These are phyloP conservation scores for Telfairia occidentalis DNA, from an alignment of 331 rosid genomes.

Conservation along the genomic window DNA sequence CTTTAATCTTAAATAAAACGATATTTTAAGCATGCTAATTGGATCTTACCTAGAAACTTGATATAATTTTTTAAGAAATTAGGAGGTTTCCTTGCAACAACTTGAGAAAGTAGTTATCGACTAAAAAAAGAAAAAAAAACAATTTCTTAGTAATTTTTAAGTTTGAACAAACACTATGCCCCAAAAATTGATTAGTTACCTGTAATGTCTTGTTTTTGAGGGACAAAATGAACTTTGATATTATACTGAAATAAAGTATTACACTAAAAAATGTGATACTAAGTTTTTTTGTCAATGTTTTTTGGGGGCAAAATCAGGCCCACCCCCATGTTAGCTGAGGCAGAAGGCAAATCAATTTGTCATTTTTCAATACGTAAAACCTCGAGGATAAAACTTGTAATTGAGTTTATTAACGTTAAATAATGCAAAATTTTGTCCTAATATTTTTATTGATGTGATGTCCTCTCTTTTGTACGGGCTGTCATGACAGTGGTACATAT, in stretches of 20 bases:
- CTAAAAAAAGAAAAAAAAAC: neutral
- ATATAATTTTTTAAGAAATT: neutral
- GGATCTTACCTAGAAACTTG: neutral
- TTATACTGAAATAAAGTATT: neutral
- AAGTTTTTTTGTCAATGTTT: neutral
- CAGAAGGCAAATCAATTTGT: neutral
- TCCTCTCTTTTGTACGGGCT: constrained; percentile 9
- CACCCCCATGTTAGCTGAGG: constrained; percentile 15
- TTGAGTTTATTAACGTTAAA: neutral
- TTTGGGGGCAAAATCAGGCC: neutral
- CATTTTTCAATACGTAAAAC: neutral
- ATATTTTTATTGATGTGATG: constrained; percentile 3
- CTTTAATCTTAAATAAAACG: neutral
- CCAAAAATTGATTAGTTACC: constrained; percentile 7
- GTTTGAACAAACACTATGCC: neutral
- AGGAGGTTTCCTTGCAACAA: constrained; percentile 13
- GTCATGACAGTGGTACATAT: constrained; percentile 4
- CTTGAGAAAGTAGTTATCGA: neutral
- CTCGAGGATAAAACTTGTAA: neutral
- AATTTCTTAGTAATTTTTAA: neutral
- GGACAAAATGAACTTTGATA: constrained; percentile 9
- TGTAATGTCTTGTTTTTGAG: constrained; percentile 2
- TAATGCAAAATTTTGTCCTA: neutral
- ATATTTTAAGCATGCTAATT: neutral
- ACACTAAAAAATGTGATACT: neutral